Base-by-base conservation (phyloP, 108 stramenopile species). In the Cylindrotheca closterium region DNA sequence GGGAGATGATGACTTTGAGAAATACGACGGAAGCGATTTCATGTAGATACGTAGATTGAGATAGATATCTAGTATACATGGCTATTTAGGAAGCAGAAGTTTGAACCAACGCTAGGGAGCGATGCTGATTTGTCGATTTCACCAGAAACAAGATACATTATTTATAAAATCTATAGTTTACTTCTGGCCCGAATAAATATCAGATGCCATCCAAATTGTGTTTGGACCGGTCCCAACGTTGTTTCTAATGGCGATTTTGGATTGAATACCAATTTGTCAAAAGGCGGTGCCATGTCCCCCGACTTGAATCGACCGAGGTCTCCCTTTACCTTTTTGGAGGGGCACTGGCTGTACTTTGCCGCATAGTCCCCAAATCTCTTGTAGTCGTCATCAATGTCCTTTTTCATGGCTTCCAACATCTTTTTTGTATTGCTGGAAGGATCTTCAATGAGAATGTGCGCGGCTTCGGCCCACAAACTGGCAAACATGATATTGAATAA, bases 121-220 rank as follows among this genome's bases (percentile, higher is more conserved):
- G n/a, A n/a, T n/a, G n/a, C n/a, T n/a, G n/a, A n/a, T n/a, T n/a
- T n/a, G n/a, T n/a, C n/a, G n/a, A n/a, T n/a, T n/a, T n/a, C n/a
- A n/a, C n/a, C n/a, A n/a, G n/a, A n/a, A n/a, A n/a, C n/a, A n/a
- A n/a, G n/a, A n/a, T n/a, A n/a, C n/a, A n/a, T n/a, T n/a, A n/a
- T n/a, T n/a, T n/a, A n/a, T n/a, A n/a, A n/a, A n/a, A n/a, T n/a
- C n/a, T 49, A 73, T n/a, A 73, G 54, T 46, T 73, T 73, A 46
- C 67, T 68, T 50, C 55, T 78, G 58, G 37, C 37, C 54, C 70
- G 72, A 46, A 88, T 75, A 71, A 74, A 84, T 61, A 88, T 88
- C n/a, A 88, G 63, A 67, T 88, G 87, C 68, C 69, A 88, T 8
- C 87, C 87, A 61, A 85, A 85, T 51, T 85, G 69, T 7, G 87